These are phyloP conservation scores for Excoecaria cochinchinensis DNA, from an alignment of 345 rosid genomes.

Conservation along the genomic window DNA sequence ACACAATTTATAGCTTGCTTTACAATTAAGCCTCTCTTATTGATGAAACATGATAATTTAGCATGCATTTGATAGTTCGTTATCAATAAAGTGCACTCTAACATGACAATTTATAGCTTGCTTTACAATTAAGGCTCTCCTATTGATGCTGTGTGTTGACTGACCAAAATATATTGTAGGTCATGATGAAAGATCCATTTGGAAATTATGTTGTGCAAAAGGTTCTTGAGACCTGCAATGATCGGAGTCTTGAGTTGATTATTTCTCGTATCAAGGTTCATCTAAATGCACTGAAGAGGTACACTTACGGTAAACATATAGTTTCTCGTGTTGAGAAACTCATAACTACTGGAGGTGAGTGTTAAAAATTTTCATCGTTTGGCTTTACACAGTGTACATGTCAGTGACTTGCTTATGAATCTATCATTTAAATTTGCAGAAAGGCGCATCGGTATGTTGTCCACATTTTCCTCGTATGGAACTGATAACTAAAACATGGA, in stretches of 20 bases:
- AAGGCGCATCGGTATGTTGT: slow-evolving; percentile 69
- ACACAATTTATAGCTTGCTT: no score
- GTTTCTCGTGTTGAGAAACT: slow-evolving; percentile 96
- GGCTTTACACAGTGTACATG: background rate
- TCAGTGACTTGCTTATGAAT: slow-evolving; percentile 5
- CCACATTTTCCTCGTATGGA: slow-evolving; percentile 38
- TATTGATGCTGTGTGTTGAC: background rate
- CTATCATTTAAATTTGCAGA: slow-evolving; percentile 47
- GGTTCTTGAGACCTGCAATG: slow-evolving; percentile 93
- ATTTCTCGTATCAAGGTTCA: slow-evolving; percentile 91
- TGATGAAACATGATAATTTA: background rate
- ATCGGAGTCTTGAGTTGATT: slow-evolving; percentile 69
- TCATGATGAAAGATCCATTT: slow-evolving; percentile 98
- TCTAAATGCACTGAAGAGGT: slow-evolving; percentile 80
- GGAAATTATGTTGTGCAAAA: slow-evolving; percentile 98
- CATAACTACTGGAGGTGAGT: slow-evolving; percentile 83
- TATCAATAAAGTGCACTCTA: no score
- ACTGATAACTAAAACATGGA: background rate
- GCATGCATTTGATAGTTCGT: no score
- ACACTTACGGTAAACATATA: slow-evolving; percentile 96
- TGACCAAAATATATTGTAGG: slow-evolving; percentile 46
- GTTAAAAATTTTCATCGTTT: background rate
- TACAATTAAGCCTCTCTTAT: background rate
- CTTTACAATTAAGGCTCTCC: no score
- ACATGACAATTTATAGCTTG: no score